phyloP scores from a whole-genome alignment of 495 filamentous ascomycete genomes.

The Aspergillus conjunctus region DNA sequence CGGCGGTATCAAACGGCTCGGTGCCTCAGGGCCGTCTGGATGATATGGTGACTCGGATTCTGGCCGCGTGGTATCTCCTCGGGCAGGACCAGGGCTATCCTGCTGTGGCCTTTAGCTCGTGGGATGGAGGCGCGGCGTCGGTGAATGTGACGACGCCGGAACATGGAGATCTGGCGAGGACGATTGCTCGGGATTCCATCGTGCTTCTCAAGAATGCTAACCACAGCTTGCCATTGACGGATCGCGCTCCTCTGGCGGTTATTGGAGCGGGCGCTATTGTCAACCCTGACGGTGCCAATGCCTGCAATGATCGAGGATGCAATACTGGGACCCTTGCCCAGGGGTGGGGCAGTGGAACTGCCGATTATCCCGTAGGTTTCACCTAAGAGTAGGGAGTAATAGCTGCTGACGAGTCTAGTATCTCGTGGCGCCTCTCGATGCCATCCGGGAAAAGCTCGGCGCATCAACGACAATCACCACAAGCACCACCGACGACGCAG shows the following conservation, averaged over 20 bases:
- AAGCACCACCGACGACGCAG: conserved; percentile 53
- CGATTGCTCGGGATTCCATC: conserved; percentile 53
- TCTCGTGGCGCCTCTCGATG: conserved; percentile 57
- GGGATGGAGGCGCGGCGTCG: conserved; percentile 11
- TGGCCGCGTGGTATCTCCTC: conserved; percentile 56
- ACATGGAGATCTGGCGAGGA: conserved; percentile 39
- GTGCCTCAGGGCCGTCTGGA: conserved; percentile 48
- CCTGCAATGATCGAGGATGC: conserved; percentile 71
- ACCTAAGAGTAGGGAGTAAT: not conserved
- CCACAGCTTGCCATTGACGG: conserved; percentile 54
- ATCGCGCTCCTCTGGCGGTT: conserved; percentile 53
- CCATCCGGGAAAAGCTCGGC: conserved; percentile 50
- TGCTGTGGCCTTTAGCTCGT: conserved; percentile 30
- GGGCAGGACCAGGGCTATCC: conserved; percentile 52
- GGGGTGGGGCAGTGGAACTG: conserved; percentile 64
- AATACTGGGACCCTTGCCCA: conserved; percentile 63
- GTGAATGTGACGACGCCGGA: conserved; percentile 14
- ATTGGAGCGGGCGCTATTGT: conserved; percentile 61
- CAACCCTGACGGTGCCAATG: conserved; percentile 69
- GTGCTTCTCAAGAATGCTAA: conserved; percentile 66
- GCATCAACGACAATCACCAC: conserved; percentile 48
- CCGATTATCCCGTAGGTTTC: conserved; percentile 50
- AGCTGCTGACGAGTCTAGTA: conserved; percentile 30
- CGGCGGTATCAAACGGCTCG: conserved; percentile 50
- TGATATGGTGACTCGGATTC: conserved; percentile 59